Evolutionary conservation across 1,284 basidiomycete species (phyloP), one percentile per base, ranked within the genome.

Genomic region (Earliella scabrosa): DNA sequence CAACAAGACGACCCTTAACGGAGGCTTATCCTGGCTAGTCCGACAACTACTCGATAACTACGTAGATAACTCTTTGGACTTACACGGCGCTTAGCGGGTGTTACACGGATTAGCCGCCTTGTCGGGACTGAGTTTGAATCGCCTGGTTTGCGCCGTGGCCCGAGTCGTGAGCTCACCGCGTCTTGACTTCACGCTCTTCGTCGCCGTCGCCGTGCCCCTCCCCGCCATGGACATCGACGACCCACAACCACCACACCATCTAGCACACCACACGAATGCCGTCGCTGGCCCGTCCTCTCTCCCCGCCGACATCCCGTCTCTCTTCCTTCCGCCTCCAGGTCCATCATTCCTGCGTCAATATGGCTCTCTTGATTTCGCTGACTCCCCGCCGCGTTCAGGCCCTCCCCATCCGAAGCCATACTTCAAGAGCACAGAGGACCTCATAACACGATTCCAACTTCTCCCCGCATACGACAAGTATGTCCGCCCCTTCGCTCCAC

Each of bases 391-490:
- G 45, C 58, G 39, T 56, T 50, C 67, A 85, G 81, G 66, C 20
- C 77, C 75, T 51, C 74, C 78, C 27, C 78, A 71, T 46, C 78
- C 79, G 16, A 77, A 73, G 46, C 73, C 76, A 20, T 77, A 81
- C 68, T 79, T 91, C 52, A 71, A 78, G 41, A 87, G 87, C 73
- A 90, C 90, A 2, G 82, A 92, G 63, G 90, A 92, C 71, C 82
- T 92, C 50, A 76, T 92, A 55, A 74, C 80, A 39, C 85, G 86
- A 56, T 88, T 92, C 64, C 73, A 81, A 45, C 82, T 92, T 32
- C 77, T 85, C 45, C 67, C 83, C 9, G 83, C 87, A 14, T 92
- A 92, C 69, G 85, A 92, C 75, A 88, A 85, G 66, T 87, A 92
- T 68, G 89, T 92, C 45, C 79, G 84, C 20, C 80, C 82, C 23